Base-by-base conservation (phyloP, 345 rosid genomes). In the Lepidium aucheri region DNA sequence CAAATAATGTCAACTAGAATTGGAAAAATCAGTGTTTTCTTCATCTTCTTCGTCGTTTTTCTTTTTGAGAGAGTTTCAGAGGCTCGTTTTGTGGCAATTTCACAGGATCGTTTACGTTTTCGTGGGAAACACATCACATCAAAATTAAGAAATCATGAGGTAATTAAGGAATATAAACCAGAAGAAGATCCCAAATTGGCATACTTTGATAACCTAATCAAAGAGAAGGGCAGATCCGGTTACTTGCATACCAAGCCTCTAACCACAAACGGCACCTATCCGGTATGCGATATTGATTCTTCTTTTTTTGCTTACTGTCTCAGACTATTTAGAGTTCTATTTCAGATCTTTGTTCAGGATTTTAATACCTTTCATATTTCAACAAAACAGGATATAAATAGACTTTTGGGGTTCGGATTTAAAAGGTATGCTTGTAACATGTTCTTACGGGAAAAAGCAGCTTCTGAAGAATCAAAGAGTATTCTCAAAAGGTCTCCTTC, bases 381-480 rank as follows among this genome's bases (percentile, higher is more conserved):
- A 24, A 24, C 26, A 24, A 24, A 24, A 24, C 26, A 24, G 26
- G 26, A 3, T 24, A 24, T 24, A n/a, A n/a, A 24, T 24, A 24
- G 26, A 24, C 26, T 24, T 24, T 24, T 24, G 26, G 26, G 26
- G 26, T 24, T 24, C 26, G 26, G 26, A 24, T 1, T 2, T 2
- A 24, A 2, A 24, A 24, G 26, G 26, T 3, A 24, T 24, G 26
- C 2, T 24, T 2, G 3, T 24, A 2, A 2, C 26, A 24, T 24
- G 2, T 24, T 24, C 26, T 24, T 24, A 24, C 26, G 26, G 26
- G 26, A 54, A 2, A 62, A 20, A 34, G 10, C 55, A 22, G 24
- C 34, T 62, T 64, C 15, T 24, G 26, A 3, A 84, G 95, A 45
- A 38, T 10, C 28, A 39, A 40, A 63, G 50, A 64, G 40, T 51